Evolutionary conservation across 2,329 filamentous ascomycete genomes (phyloP).

Genomic region (Bipolaris oryzae): DNA sequence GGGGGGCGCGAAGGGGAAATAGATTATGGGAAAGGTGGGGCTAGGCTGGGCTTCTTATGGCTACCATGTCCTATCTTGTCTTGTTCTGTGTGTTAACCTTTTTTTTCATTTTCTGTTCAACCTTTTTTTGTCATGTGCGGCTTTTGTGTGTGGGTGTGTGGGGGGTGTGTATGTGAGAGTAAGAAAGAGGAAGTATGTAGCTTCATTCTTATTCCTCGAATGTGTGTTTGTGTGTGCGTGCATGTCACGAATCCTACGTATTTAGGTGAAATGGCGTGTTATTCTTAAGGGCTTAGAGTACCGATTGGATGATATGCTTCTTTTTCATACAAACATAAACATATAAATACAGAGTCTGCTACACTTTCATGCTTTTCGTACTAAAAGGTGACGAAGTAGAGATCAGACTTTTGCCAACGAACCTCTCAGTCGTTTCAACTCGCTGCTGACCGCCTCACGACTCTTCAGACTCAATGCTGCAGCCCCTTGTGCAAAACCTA

Average conservation of each 20-base stretch:
- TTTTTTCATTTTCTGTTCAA: background rate
- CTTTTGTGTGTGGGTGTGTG: background rate
- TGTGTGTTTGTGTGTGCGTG: background rate
- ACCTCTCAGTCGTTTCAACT: conserved; percentile 50
- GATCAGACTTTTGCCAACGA: background rate
- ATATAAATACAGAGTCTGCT: background rate
- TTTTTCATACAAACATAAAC: background rate
- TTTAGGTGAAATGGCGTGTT: background rate
- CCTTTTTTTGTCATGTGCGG: background rate
- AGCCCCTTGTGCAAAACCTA: conserved; percentile 82
- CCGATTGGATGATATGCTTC: background rate
- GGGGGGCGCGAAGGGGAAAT: too few relatives aligned
- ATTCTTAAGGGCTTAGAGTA: background rate
- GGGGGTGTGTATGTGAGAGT: background rate
- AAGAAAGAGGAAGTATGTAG: background rate
- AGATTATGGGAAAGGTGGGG: background rate
- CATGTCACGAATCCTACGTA: background rate
- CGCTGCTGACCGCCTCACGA: conserved; percentile 71
- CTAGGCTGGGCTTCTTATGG: background rate
- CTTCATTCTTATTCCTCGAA: background rate
- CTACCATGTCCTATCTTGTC: background rate
- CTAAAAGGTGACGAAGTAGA: background rate
- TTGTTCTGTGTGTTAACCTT: background rate
- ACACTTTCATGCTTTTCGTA: background rate
- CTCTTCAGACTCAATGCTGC: conserved; percentile 80